phyloP scores from a whole-genome alignment of 352 stramenopile genomes.

The Thraustotheca clavata region DNA sequence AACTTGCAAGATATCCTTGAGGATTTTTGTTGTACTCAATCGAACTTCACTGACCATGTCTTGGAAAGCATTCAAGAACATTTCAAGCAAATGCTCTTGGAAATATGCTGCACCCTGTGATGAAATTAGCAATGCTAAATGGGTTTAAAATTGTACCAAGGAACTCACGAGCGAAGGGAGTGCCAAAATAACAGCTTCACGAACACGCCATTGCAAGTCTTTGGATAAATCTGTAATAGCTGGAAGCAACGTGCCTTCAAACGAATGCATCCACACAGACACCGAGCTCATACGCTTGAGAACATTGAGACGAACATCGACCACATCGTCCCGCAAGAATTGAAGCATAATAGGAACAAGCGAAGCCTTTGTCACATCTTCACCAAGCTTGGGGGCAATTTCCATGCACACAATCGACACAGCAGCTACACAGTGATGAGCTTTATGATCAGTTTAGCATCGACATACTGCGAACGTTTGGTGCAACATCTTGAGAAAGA shows the following conservation, averaged over 20 bases:
- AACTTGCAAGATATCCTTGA: conserved; percentile 59
- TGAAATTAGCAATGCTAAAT: conserved; percentile 26
- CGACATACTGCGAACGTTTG: conserved; percentile 68
- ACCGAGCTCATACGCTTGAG: conserved; percentile 88
- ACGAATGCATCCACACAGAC: conserved; percentile 87
- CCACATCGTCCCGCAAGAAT: conserved; percentile 82
- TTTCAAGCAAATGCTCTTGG: conserved; percentile 79
- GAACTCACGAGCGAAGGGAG: conserved; percentile 88
- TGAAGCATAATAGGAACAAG: conserved; percentile 68
- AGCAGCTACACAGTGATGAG: conserved; percentile 31
- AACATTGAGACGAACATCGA: conserved; percentile 92
- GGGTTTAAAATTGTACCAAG: conserved; percentile 54
- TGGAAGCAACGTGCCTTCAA: conserved; percentile 57
- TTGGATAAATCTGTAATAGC: conserved; percentile 88
- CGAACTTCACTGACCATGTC: conserved; percentile 93
- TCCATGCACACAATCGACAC: conserved; percentile 88
- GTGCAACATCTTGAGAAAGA: conserved; percentile 88
- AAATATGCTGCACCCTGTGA: conserved; percentile 67
- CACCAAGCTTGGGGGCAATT: conserved; percentile 85
- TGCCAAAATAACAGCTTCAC: conserved; percentile 86
- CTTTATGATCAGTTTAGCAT: neutral
- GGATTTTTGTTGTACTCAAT: conserved; percentile 87
- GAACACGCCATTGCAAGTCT: conserved; percentile 91
- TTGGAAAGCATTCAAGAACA: conserved; percentile 86
- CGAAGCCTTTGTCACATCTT: conserved; percentile 83